Percentiles rank a stretch among this genome's conserved stretches.
Conservation (phyloP, 768 basidiomycete species). For the Rubroboletus pulcherrimus region DNA sequence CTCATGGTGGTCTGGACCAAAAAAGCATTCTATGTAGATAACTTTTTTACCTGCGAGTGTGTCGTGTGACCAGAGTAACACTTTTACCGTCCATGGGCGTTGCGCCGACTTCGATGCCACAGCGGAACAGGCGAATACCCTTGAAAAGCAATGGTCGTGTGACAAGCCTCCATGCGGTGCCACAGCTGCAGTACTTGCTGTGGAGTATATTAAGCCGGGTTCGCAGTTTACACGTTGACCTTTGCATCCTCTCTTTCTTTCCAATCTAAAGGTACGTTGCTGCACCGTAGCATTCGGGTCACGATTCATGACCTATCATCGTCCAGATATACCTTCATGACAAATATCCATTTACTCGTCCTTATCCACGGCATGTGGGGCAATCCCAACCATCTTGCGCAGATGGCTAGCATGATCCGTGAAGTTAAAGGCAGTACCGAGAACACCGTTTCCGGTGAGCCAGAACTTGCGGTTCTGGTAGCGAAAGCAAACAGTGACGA, state of each 20-base stretch:
- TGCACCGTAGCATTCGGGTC: not conserved
- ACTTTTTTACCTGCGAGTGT: no score
- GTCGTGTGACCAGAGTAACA: not conserved
- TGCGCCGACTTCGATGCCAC: no score
- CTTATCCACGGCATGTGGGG: conserved; percentile 79
- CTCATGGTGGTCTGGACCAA: no score
- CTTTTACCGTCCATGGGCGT: not conserved
- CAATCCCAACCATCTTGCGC: conserved; percentile 58
- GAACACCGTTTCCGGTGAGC: conserved; percentile 28
- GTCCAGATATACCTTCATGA: conserved; percentile 15
- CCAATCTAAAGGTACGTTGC: conserved; percentile 1
- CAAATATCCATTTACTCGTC: conserved; percentile 39
- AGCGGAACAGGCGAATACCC: not conserved
- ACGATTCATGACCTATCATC: not conserved
- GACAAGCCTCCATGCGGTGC: no score
- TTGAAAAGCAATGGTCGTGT: no score
- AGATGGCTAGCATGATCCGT: conserved; percentile 50
- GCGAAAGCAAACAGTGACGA: conserved; percentile 63
- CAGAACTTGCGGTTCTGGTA: conserved; percentile 57
- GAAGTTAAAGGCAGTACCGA: conserved; percentile 37
- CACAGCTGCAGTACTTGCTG: no score
- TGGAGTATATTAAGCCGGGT: not conserved
- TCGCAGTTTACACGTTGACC: conserved; percentile 5
- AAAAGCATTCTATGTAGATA: no score
- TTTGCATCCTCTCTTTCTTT: not conserved